A percentile compares a stretch with the other conserved stretches of the same genome.
Conservation (phyloP, 352 stramenopile species). For the Thalassiosira gravida region DNA sequence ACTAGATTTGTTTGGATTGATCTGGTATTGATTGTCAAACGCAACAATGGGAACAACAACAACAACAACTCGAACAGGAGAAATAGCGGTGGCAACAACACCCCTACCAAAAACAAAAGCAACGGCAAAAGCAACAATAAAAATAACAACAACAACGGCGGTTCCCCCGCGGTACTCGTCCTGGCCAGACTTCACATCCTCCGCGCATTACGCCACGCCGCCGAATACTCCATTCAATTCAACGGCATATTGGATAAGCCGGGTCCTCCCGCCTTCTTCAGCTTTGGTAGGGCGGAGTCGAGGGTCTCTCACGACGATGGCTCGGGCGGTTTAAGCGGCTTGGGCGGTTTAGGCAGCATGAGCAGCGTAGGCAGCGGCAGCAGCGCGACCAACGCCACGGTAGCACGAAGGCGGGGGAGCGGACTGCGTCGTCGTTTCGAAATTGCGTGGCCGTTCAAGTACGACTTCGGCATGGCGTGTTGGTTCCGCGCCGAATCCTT, state of each 20-base stretch:
- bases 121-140: neutral
- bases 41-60: no score
- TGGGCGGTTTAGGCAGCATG: no score
- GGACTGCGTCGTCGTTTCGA: constrained; percentile 32
- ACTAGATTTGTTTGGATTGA: no score
- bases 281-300: constrained; percentile 35
- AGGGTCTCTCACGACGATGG: no score
- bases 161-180: neutral
- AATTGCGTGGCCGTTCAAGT: constrained; percentile 77
- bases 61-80: no score
- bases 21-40: no score
- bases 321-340: neutral
- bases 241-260: constrained; percentile 57
- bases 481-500: constrained; percentile 84
- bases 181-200: constrained; percentile 59
- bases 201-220: constrained; percentile 63
- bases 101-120: neutral
- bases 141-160: neutral
- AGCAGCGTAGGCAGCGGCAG: neutral
- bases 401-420: neutral
- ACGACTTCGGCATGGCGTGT: constrained; percentile 83
- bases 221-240: constrained; percentile 59
- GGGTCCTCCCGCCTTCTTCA: constrained; percentile 77
- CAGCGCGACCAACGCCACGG: no score
- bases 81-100: neutral